Conservation (phyloP, 2,329 filamentous ascomycete genomes). For the Bipolaris gigantea region DNA sequence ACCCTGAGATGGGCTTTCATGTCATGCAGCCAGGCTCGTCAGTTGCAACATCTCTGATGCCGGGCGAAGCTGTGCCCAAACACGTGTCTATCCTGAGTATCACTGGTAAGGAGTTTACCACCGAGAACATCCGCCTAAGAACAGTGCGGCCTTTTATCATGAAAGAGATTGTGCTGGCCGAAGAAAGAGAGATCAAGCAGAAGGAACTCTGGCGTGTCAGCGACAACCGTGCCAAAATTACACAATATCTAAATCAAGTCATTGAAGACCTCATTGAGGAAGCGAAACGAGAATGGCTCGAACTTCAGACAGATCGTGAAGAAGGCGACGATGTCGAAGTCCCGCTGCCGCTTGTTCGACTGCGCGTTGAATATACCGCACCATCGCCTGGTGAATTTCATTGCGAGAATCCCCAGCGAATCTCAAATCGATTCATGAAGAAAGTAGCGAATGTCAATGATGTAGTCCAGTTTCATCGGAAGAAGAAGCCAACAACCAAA, state of each 20-base stretch:
- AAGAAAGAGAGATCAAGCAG: constrained; percentile 74
- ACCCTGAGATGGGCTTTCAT: constrained; percentile 86
- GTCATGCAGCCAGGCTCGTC: constrained; percentile 98
- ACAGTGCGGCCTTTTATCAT: constrained; percentile 90
- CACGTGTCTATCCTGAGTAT: constrained; percentile 85
- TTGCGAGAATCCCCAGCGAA: constrained; percentile 91
- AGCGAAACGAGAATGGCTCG: constrained; percentile 78
- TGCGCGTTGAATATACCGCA: constrained; percentile 88
- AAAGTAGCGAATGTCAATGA: constrained; percentile 93
- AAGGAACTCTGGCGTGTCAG: constrained; percentile 76
- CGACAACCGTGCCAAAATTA: constrained; percentile 81
- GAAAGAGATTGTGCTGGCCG: constrained; percentile 74
- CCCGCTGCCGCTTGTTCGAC: constrained; percentile 80
- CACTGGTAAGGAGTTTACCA: constrained; percentile 77
- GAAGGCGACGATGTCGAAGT: constrained; percentile 61
- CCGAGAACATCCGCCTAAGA: constrained; percentile 80
- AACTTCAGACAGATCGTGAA: constrained; percentile 62
- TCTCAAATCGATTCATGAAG: constrained; percentile 89
- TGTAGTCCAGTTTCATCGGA: constrained; percentile 88
- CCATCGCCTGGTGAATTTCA: constrained; percentile 85
- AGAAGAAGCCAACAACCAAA: constrained; percentile 64
- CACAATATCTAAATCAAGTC: constrained; percentile 71
- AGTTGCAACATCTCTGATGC: constrained; percentile 87
- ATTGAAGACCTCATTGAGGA: constrained; percentile 87
- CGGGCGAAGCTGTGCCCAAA: constrained; percentile 87